Percentiles rank a stretch among this genome's conserved stretches.
These are phyloP conservation scores for Chimonanthus praecox DNA, from an alignment of 164 flowering plant species.

Conservation along the genomic window DNA sequence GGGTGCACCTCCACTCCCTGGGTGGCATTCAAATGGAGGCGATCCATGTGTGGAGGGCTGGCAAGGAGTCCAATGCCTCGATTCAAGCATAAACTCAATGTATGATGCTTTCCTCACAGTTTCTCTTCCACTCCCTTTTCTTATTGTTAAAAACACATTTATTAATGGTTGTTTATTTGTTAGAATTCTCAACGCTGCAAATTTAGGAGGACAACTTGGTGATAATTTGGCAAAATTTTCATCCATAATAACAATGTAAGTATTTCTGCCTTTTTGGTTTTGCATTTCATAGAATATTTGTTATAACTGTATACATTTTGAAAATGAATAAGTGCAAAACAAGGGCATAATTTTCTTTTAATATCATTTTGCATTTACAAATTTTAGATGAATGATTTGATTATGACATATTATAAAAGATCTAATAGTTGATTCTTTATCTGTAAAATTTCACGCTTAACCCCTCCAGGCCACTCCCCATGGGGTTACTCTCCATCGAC, in stretches of 20 bases:
- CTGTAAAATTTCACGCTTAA: too few relatives aligned
- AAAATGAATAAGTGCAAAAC: not conserved
- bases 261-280: not conserved
- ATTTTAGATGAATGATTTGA: too few relatives aligned
- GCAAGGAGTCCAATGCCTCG: conserved; percentile 77
- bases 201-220: conserved; percentile 77
- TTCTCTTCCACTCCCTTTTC: not conserved
- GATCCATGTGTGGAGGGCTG: conserved; percentile 86
- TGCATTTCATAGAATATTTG: not conserved
- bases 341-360: not conserved
- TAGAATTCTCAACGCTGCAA: conserved; percentile 71
- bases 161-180: conserved; percentile 10
- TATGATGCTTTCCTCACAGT: conserved; percentile 23
- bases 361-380: too few relatives aligned
- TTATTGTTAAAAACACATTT: not conserved
- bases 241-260: conserved; percentile 69
- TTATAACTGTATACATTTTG: not conserved
- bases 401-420: not conserved
- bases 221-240: conserved; percentile 54
- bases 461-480: too few relatives aligned
- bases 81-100: conserved; percentile 68
- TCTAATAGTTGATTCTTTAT: not conserved
- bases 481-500: too few relatives aligned
- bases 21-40: conserved; percentile 73
- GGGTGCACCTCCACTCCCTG: conserved; percentile 57